Evolutionary conservation across 2,329 filamentous ascomycete species (phyloP).

Genomic region (Macroventuria anomochaeta): DNA sequence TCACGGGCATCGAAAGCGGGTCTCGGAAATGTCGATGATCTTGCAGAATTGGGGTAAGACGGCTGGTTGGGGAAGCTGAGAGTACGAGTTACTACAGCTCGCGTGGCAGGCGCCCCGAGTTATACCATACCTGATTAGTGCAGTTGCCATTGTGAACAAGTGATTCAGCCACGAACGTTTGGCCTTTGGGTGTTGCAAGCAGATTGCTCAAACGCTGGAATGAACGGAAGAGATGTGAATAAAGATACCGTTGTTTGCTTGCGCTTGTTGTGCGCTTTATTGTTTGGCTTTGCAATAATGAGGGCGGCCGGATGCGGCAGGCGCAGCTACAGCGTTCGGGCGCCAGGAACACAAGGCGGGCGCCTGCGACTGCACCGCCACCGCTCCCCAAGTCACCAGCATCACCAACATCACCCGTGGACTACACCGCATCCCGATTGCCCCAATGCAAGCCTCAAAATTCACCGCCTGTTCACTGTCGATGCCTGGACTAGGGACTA

Average conservation of each 20-base stretch:
- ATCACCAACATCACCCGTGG: no score
- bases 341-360: no score
- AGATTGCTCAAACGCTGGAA: background rate
- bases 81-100: background rate
- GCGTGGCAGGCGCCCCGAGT: background rate
- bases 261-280: background rate
- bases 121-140: background rate
- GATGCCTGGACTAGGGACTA: no score
- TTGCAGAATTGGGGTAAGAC: conserved; percentile 14
- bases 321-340: no score
- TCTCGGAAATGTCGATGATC: conserved; percentile 21
- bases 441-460: no score
- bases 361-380: no score
- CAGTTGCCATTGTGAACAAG: no score
- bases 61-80: conserved; percentile 20
- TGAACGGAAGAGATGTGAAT: background rate
- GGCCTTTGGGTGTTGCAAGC: background rate
- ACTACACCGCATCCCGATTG: no score
- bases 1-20: background rate
- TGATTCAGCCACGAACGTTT: no score
- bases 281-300: background rate
- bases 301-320: no score
- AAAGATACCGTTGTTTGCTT: background rate
- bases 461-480: no score
- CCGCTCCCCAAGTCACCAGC: no score